These are phyloP conservation scores for Grifola frondosa DNA, from an alignment of 1,284 basidiomycete species.

Conservation along the genomic window DNA sequence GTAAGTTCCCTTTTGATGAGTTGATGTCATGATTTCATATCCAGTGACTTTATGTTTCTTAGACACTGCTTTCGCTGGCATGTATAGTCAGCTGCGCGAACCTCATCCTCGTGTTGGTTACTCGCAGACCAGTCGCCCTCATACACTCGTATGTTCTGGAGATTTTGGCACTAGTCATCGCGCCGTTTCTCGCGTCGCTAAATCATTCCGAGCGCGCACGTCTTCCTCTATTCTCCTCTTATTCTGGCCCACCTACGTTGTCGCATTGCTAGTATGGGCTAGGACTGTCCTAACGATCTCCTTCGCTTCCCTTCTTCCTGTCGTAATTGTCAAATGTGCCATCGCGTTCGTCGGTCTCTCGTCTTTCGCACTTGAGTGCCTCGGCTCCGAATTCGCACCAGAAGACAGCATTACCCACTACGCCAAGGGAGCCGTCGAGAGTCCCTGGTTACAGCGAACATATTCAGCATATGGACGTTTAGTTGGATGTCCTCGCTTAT, in stretches of 20 bases:
- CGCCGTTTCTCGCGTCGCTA: constrained; percentile 51
- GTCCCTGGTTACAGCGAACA: constrained; percentile 81
- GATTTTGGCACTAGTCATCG: constrained; percentile 46
- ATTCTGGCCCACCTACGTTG: constrained; percentile 78
- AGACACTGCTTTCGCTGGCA: constrained; percentile 49
- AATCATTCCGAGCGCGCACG: constrained; percentile 80
- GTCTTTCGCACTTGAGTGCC: constrained; percentile 69
- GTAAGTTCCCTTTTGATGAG: constrained; percentile 42
- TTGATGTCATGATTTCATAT: constrained; percentile 1
- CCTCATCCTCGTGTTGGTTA: constrained; percentile 34
- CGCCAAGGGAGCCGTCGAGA: constrained; percentile 54
- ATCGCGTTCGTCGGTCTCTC: constrained; percentile 50
- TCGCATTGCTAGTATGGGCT: constrained; percentile 56
- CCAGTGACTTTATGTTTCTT: not conserved
- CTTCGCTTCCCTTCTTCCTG: constrained; percentile 29
- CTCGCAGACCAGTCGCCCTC: constrained; percentile 46
- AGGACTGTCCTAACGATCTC: constrained; percentile 51
- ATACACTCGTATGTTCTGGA: constrained; percentile 61
- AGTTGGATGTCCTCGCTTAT: constrained; percentile 80
- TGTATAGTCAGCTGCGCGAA: constrained; percentile 41
- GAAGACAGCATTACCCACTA: constrained; percentile 35
- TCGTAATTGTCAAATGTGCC: constrained; percentile 49
- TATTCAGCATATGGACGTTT: constrained; percentile 79
- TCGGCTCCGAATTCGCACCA: constrained; percentile 62
- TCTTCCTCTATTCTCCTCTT: constrained; percentile 80